Percentiles rank a stretch among this genome's conserved stretches.
Conservation (phyloP, 1,284 basidiomycete genomes). For the Ceratobasidium sp. region DNA sequence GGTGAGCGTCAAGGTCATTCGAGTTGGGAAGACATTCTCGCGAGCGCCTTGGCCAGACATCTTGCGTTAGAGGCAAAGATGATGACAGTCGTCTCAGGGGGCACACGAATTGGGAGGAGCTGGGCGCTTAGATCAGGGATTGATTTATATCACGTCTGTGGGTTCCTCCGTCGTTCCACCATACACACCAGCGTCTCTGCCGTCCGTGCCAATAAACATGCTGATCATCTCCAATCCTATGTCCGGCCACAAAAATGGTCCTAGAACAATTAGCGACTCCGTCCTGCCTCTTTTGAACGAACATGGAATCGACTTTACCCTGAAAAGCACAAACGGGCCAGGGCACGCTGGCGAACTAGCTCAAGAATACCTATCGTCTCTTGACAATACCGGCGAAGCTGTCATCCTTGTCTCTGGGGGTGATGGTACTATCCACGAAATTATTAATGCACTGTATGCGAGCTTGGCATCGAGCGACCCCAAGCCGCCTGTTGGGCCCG, state of each 20-base stretch:
- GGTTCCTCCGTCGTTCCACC: not conserved
- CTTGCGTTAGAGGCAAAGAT: slow-evolving; percentile 13
- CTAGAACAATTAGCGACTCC: slow-evolving; percentile 61
- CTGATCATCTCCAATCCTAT: slow-evolving; percentile 57
- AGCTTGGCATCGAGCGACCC: slow-evolving; percentile 49
- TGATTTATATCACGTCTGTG: slow-evolving; percentile 8
- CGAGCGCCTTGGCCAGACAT: slow-evolving; percentile 91
- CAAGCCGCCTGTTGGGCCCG: slow-evolving; percentile 56
- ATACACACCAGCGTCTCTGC: not conserved
- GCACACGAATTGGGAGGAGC: not conserved
- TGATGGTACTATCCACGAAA: slow-evolving; percentile 89
- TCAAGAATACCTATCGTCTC: slow-evolving; percentile 42
- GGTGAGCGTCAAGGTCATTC: slow-evolving; percentile 93
- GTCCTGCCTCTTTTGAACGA: slow-evolving; percentile 69
- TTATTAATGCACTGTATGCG: slow-evolving; percentile 66
- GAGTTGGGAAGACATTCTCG: slow-evolving; percentile 92
- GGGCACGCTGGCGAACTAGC: slow-evolving; percentile 64
- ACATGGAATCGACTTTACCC: slow-evolving; percentile 50
- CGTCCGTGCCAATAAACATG: slow-evolving; percentile 20
- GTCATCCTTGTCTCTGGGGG: slow-evolving; percentile 76
- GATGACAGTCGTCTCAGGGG: slow-evolving; percentile 14
- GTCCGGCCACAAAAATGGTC: slow-evolving; percentile 56
- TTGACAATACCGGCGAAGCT: slow-evolving; percentile 48
- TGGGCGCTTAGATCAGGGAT: slow-evolving; percentile 9
- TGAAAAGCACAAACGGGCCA: slow-evolving; percentile 60